Evolutionary conservation across 805 yeast genomes (phyloP), one percentile per base, ranked within the genome.

Genomic region (Candida tallmaniae): DNA sequence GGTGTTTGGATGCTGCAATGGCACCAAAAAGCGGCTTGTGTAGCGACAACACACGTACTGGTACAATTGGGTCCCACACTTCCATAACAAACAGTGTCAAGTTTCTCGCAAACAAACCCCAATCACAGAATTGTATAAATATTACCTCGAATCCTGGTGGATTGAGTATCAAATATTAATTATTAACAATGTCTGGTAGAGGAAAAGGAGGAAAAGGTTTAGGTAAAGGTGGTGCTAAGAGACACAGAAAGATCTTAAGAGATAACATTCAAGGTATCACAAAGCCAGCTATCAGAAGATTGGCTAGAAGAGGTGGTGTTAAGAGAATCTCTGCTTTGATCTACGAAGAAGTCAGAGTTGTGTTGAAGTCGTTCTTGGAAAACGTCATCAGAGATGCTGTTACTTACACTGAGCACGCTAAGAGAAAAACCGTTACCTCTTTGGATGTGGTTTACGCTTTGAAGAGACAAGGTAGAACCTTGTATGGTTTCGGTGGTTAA

Each of bases 271-370:
- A 88, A 75, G 97, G 97, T 78, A 89, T 89, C 66, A 89, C 97
- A 48, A 89, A 89, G 81, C 97, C 97, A 65, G 97, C 97, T 62
- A 89, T 89, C 65, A 87, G 97, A 78, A 89, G 97, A 85, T 83
- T 89, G 61, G 97, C 97, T 35, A 89, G 97, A 82, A 87, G 97
- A 85, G 97, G 97, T 76, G 97, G 97, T 89, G 97, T 89, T 64
- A 89, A 89, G 83, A 96, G 97, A 85, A 89, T 89, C 60, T 89
- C 97, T 48, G 97, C 95, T 68, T 75, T 88, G 65, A 90, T 89
- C 69, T 89, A 89, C 77, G 97, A 89, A 74, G 96, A 89, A 76
- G 96, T 90, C 62, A 87, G 97, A 78, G 88, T 83, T 54, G 97
- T 90, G 52, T 76, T 89, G 52, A 88, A 88, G 74, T 76, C 95